phyloP scores from a whole-genome alignment of 2,329 filamentous ascomycete species.

The Ophiosphaerella herpotricha region DNA sequence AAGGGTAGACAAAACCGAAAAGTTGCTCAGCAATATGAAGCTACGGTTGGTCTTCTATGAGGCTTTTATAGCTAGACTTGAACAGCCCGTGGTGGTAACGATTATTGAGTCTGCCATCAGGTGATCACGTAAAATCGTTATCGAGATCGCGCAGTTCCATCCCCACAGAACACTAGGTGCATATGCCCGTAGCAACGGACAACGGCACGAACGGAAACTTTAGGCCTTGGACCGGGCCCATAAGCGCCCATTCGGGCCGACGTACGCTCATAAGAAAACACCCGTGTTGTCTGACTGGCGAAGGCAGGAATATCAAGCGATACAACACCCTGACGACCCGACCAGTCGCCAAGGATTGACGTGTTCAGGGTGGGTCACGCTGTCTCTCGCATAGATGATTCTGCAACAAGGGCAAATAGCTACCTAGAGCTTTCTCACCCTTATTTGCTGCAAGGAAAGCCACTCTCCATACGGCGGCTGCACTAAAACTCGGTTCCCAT shows the following conservation, averaged over 20 bases:
- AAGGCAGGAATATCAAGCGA: slow-evolving; percentile 22
- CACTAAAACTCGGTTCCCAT: slow-evolving; percentile 8
- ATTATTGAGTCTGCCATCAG: slow-evolving; percentile 14
- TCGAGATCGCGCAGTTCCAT: slow-evolving; percentile 19
- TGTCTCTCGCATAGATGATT: slow-evolving; percentile 26
- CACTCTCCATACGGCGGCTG: slow-evolving; percentile 18
- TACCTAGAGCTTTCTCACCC: slow-evolving; percentile 13
- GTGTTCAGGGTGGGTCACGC: slow-evolving; percentile 28
- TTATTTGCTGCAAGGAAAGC: slow-evolving; percentile 28
- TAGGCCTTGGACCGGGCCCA: slow-evolving; percentile 12
- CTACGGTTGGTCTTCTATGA: neutral
- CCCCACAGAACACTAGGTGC: slow-evolving; percentile 18
- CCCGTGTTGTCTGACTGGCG: slow-evolving; percentile 7
- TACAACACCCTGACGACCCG: slow-evolving; percentile 11
- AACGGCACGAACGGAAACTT: slow-evolving; percentile 21
- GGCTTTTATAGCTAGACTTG: slow-evolving; percentile 25
- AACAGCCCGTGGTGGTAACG: neutral
- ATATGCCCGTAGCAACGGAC: slow-evolving; percentile 22
- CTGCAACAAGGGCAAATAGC: slow-evolving; percentile 30
- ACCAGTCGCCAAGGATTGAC: slow-evolving; percentile 29
- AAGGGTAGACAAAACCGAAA: slow-evolving; percentile 16
- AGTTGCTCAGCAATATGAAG: slow-evolving; percentile 1
- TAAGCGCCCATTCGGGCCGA: slow-evolving; percentile 23
- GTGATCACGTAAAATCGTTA: slow-evolving; percentile 24
- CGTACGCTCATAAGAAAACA: slow-evolving; percentile 24